Percentiles rank a stretch among this genome's conserved stretches.
Conservation (phyloP, 2,329 filamentous ascomycete genomes). For the Aurifilum marmelostoma region DNA sequence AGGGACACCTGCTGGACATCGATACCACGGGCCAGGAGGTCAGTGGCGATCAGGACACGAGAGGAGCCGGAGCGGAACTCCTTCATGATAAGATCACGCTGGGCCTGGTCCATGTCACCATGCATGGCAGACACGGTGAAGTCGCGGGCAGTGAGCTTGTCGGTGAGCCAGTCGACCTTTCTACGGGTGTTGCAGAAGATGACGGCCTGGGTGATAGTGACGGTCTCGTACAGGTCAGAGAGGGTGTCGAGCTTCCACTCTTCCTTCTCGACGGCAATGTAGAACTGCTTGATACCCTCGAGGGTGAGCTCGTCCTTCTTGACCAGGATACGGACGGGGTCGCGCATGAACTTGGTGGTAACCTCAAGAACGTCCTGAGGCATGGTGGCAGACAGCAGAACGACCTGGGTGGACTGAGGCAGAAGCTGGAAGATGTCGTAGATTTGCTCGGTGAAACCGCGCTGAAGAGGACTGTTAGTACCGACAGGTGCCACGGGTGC, state of each 20-base stretch:
- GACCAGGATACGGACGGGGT: constrained; percentile 92
- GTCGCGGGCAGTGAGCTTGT: constrained; percentile 99
- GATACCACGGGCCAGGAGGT: constrained; percentile 97
- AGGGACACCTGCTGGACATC: constrained; percentile 98
- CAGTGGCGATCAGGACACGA: constrained; percentile 93
- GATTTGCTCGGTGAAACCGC: constrained; percentile 97
- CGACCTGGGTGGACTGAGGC: constrained; percentile 95
- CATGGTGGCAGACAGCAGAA: constrained; percentile 93
- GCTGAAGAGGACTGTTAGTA: constrained; percentile 64
- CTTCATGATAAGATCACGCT: constrained; percentile 98
- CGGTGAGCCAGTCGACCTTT: constrained; percentile 99
- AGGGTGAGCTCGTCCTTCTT: constrained; percentile 99
- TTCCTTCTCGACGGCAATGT: constrained; percentile 98
- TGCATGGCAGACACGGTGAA: constrained; percentile 99
- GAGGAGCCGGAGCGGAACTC: constrained; percentile 97
- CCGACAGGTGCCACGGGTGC: not conserved
- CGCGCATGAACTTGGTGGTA: constrained; percentile 99
- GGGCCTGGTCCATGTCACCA: constrained; percentile 98
- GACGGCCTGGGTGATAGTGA: constrained; percentile 97
- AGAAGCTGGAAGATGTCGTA: constrained; percentile 99
- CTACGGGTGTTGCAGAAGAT: constrained; percentile 99
- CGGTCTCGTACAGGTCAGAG: constrained; percentile 96
- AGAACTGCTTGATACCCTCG: constrained; percentile 98
- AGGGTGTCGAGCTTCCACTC: constrained; percentile 99
- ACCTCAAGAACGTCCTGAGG: constrained; percentile 98